Percentiles rank a stretch among this genome's conserved stretches.
These are phyloP conservation scores for Camelina neglecta DNA, from an alignment of 345 rosid genomes.

Conservation along the genomic window DNA sequence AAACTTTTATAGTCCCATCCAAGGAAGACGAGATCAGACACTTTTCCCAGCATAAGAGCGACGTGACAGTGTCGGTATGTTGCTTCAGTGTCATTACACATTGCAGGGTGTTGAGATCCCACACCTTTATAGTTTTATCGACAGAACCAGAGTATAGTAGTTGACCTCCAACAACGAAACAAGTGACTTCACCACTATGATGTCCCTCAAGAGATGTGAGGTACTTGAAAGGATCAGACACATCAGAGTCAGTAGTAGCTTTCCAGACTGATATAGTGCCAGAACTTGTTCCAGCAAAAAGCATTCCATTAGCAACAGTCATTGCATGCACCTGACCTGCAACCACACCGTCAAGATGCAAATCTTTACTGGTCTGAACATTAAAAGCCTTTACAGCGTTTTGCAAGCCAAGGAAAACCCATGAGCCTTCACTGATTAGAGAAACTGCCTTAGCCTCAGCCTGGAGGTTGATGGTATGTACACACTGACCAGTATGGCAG, in stretches of 20 bases:
- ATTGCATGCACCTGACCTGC: slow-evolving; percentile 60
- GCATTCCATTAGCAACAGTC: slow-evolving; percentile 29
- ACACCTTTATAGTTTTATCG: too few relatives aligned
- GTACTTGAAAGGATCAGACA: slow-evolving; percentile 47
- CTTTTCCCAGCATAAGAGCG: too few relatives aligned
- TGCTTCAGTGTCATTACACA: too few relatives aligned
- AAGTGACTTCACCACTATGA: slow-evolving; percentile 40
- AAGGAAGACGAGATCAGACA: slow-evolving; percentile 57
- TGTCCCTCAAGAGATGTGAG: slow-evolving; percentile 50
- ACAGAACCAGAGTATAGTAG: slow-evolving; percentile 44
- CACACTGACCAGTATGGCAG: slow-evolving; percentile 17
- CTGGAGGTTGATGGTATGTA: slow-evolving; percentile 43
- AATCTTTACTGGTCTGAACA: slow-evolving; percentile 44
- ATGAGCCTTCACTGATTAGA: slow-evolving; percentile 56
- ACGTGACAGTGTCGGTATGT: too few relatives aligned
- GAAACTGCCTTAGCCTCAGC: slow-evolving; percentile 50
- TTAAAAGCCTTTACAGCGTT: slow-evolving; percentile 65
- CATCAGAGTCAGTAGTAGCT: slow-evolving; percentile 33
- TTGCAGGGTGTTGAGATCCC: too few relatives aligned
- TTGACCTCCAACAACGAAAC: slow-evolving; percentile 46
- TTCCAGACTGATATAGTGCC: slow-evolving; percentile 62
- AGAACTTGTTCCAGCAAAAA: slow-evolving; percentile 51
- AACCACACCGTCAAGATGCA: slow-evolving; percentile 48
- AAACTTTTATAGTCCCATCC: slow-evolving; percentile 59
- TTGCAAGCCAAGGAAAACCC: slow-evolving; percentile 69